Evolutionary conservation across 139 green algal genomes (phyloP), one percentile per base, ranked within the genome.

Genomic region (Coelastrella sp.): DNA sequence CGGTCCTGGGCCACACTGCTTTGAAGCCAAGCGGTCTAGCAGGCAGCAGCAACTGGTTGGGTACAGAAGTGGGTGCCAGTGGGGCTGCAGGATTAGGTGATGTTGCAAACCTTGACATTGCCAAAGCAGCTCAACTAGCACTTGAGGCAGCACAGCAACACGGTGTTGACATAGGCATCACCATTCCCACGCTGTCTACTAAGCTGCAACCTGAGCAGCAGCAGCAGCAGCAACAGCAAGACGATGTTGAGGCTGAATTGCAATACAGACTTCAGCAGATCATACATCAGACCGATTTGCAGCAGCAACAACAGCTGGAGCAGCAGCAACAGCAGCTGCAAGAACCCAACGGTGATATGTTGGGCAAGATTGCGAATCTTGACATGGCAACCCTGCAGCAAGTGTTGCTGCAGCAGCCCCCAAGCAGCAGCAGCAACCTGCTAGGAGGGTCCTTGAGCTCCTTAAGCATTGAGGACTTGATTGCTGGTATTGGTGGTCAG

Each of bases 71-170:
- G 17, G 27, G 2, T 66, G 71, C 73, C 23, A 32, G 27, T 48
- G 73, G 13, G 73, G 34, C 50, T 35, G 32, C 34, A 37, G 73
- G 71, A 19, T 19, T 45, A 11, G 73, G 69, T 32, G 69, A 37
- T 23, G 5, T 81, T 5, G 73, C 73, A 50, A 81, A 81, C 32
- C 48, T 35, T 23, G 50, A 81, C 32, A 67, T 81, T 30, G 50
- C 17, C 2, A 37, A 60, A 6, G 73, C 73, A n/a, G 30, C 27
- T 30, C 27, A 67, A 50, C 23, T 81, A 23, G 73, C 73, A 5
- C 73, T 43, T 30, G 27, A 81, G 25, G 73, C 73, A 35, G 73
- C 73, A 21, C 30, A 53, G 13, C 45, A 81, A 50, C 73, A 81
- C 48, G 73, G 73, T n/a, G 73, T 81, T 8, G 67, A 19, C 17